Percentiles rank a stretch among this genome's conserved stretches.
phyloP scores from a whole-genome alignment of 1,139 yeast genomes.

The Blastobotrys persicus region DNA sequence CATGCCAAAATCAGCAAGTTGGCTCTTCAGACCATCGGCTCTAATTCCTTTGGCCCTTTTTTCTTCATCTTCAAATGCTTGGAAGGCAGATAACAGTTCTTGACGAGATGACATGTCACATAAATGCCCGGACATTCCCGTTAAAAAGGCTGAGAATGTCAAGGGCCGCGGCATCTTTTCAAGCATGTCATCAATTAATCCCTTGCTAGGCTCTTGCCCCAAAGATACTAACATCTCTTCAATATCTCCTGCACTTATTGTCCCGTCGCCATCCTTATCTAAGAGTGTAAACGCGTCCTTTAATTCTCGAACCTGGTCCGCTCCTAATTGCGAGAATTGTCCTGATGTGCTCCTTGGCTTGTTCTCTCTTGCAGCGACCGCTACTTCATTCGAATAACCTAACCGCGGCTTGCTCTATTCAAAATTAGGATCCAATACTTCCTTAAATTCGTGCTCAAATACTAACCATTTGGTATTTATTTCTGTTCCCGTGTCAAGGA shows the following conservation, averaged over 20 bases:
- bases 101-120: conserved; percentile 56
- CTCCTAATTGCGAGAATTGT: conserved; percentile 38
- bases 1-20: conserved; percentile 51
- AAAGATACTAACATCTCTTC: conserved; percentile 52
- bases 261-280: conserved; percentile 83
- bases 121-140: conserved; percentile 62
- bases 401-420: conserved; percentile 19
- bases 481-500: background rate
- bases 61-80: conserved; percentile 49
- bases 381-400: conserved; percentile 16
- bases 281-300: conserved; percentile 59
- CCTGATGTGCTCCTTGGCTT: conserved; percentile 28
- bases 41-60: conserved; percentile 41
- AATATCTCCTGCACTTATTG: conserved; percentile 59
- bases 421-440: background rate
- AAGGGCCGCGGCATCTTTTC: conserved; percentile 55
- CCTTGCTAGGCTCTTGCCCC: conserved; percentile 46
- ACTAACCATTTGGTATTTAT: conserved; percentile 4
- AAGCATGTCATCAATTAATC: conserved; percentile 43
- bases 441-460: background rate
- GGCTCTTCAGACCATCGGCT: conserved; percentile 49
- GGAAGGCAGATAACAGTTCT: conserved; percentile 63
- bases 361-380: conserved; percentile 1
- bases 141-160: conserved; percentile 68
- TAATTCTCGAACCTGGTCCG: conserved; percentile 43